Percentiles rank a stretch among this genome's conserved stretches.
Evolutionary conservation across 2,329 filamentous ascomycete genomes (phyloP).

Genomic region (Claviceps digitariae): DNA sequence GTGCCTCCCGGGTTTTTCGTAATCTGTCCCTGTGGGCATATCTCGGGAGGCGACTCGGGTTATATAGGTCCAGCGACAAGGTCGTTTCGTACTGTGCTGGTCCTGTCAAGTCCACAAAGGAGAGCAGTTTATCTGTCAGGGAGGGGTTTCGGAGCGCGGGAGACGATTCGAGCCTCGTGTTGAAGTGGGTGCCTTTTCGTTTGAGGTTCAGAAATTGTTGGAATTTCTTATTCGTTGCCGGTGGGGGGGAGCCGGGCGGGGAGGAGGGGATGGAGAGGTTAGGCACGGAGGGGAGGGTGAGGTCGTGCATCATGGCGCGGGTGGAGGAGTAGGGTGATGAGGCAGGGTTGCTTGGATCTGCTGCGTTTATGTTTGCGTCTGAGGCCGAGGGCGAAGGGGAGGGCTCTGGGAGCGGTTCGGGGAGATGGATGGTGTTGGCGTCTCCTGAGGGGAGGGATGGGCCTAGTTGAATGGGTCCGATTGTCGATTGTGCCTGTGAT

Average conservation of each 20-base stretch:
- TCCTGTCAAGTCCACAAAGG: slow-evolving; percentile 41
- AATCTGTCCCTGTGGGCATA: slow-evolving; percentile 39
- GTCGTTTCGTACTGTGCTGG: slow-evolving; percentile 54
- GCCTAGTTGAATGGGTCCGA: slow-evolving; percentile 23
- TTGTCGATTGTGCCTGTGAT: slow-evolving; percentile 3
- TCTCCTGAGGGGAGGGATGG: slow-evolving; percentile 24
- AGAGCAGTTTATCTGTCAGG: slow-evolving; percentile 57
- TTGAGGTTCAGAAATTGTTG: slow-evolving; percentile 66
- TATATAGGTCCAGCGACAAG: slow-evolving; percentile 40
- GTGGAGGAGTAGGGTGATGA: slow-evolving; percentile 55
- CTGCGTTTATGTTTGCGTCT: background rate
- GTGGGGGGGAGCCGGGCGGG: slow-evolving; percentile 47
- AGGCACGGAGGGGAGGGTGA: slow-evolving; percentile 59
- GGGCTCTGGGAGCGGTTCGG: slow-evolving; percentile 7
- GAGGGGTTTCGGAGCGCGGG: slow-evolving; percentile 58
- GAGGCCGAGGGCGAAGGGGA: slow-evolving; percentile 14
- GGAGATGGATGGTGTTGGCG: slow-evolving; percentile 5
- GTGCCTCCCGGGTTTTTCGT: slow-evolving; percentile 32
- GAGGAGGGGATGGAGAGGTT: slow-evolving; percentile 65
- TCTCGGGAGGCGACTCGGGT: slow-evolving; percentile 41
- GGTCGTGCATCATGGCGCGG: slow-evolving; percentile 51
- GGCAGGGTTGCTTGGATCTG: background rate
- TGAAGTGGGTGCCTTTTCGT: slow-evolving; percentile 64
- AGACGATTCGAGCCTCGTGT: slow-evolving; percentile 55
- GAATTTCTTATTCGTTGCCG: slow-evolving; percentile 50